Percentiles rank a stretch among this genome's conserved stretches.
phyloP scores from a whole-genome alignment of 768 basidiomycete genomes.

The Tylopilus intermedius region DNA sequence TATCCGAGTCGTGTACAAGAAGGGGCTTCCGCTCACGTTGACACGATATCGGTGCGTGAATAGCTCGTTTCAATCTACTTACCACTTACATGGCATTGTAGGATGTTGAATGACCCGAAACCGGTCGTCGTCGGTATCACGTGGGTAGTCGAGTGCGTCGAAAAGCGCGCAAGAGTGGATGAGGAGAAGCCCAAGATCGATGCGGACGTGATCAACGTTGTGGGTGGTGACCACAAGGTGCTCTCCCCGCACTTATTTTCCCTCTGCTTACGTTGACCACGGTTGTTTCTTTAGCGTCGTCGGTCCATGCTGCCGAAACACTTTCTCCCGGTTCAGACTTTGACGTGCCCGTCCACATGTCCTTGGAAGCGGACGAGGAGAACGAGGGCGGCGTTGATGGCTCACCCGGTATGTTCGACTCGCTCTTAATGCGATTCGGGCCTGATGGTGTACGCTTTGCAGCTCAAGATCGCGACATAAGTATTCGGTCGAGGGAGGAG shows the following conservation, averaged over 20 bases:
- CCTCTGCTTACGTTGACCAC: background rate
- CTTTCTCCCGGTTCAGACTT: constrained; percentile 14
- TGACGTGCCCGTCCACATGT: constrained; percentile 13
- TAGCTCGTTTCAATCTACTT: background rate
- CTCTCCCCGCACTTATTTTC: background rate
- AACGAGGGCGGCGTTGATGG: constrained; percentile 19
- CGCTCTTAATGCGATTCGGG: constrained; percentile 3
- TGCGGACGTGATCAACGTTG: constrained; percentile 52
- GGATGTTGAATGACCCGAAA: constrained; percentile 59
- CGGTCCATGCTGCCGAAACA: constrained; percentile 69
- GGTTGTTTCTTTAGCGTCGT: constrained; percentile 49
- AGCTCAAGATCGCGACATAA: constrained; percentile 26
- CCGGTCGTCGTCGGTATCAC: constrained; percentile 78
- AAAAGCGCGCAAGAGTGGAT: constrained; percentile 57
- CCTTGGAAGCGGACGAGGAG: constrained; percentile 28
- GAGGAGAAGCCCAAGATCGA: constrained; percentile 65
- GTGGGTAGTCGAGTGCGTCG: constrained; percentile 86
- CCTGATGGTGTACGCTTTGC: background rate
- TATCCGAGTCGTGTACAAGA: constrained; percentile 83
- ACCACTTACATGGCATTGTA: constrained; percentile 21
- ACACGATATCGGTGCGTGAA: constrained; percentile 58
- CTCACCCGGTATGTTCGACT: constrained; percentile 20
- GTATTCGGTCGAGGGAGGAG: constrained; percentile 36
- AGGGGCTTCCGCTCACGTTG: constrained; percentile 70
- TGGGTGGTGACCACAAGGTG: constrained; percentile 63